Conservation (phyloP, 129 eudicot genomes). For the Chrysanthemum lavandulifolium region DNA sequence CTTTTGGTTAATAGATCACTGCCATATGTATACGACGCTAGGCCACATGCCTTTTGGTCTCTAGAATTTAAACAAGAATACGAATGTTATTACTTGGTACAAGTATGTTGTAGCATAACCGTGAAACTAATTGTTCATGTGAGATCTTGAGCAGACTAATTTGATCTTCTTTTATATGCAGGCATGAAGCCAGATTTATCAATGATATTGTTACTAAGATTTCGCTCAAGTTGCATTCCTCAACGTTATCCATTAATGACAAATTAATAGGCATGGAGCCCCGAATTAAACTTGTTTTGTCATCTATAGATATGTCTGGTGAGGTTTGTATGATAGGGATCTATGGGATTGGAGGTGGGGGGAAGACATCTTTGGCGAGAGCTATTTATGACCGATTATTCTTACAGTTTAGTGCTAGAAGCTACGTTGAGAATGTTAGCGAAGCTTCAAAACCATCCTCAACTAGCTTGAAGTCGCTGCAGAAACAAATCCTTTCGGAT, state of each 20-base stretch:
- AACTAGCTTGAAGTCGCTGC: neutral
- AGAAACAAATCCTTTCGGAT: neutral
- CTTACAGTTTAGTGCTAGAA: neutral
- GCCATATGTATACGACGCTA: no score
- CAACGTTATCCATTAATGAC: neutral
- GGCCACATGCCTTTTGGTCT: no score
- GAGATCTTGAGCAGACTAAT: neutral
- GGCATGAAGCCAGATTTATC: constrained; percentile 1
- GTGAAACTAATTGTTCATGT: neutral
- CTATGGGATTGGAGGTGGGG: constrained; percentile 5
- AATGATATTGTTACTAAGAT: neutral
- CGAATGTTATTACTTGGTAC: no score
- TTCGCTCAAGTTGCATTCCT: constrained; percentile 3
- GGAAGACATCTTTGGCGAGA: constrained; percentile 7
- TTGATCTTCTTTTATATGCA: neutral
- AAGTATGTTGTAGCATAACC: no score
- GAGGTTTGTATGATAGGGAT: constrained; percentile 10
- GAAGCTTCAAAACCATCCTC: neutral
- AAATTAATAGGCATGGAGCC: constrained; percentile 4
- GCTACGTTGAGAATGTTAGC: neutral
- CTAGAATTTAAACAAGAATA: no score
- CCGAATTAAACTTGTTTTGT: neutral
- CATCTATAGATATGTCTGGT: neutral
- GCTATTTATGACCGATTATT: neutral
- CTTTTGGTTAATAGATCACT: no score